These are phyloP conservation scores for Fusarium lyarnte DNA, from an alignment of 2,329 filamentous ascomycete genomes.

Conservation along the genomic window DNA sequence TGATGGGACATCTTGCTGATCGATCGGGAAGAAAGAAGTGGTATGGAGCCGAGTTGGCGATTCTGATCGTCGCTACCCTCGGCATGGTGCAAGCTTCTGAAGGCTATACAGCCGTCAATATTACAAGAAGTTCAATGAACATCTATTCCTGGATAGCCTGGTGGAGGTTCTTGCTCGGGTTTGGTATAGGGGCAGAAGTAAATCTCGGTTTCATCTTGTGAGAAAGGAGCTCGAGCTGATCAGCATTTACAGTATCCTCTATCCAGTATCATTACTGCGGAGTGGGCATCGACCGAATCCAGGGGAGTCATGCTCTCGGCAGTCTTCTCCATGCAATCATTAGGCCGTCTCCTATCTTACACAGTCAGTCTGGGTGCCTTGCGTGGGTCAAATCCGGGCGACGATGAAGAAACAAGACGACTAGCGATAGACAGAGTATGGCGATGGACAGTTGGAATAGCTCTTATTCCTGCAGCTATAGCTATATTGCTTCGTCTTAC, in stretches of 20 bases:
- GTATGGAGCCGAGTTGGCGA: slow-evolving; percentile 15
- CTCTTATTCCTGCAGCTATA: not conserved
- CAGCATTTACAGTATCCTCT: not conserved
- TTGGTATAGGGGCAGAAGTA: slow-evolving; percentile 23
- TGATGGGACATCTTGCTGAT: slow-evolving; percentile 18
- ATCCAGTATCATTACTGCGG: not conserved
- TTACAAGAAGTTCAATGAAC: not conserved
- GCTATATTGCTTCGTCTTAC: slow-evolving; percentile 6
- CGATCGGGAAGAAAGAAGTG: slow-evolving; percentile 12
- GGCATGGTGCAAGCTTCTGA: slow-evolving; percentile 20
- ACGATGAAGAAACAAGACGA: not conserved
- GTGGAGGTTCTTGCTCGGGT: slow-evolving; percentile 17
- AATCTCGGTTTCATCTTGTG: not conserved
- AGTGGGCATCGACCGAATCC: slow-evolving; percentile 5
- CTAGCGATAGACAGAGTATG: not conserved
- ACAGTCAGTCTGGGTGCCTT: slow-evolving; percentile 2
- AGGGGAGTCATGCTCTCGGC: slow-evolving; percentile 1
- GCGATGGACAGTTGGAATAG: slow-evolving; percentile 3
- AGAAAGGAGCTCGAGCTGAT: not conserved
- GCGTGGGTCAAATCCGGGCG: not conserved
- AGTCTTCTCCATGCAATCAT: slow-evolving; percentile 6
- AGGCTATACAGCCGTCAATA: not conserved
- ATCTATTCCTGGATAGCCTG: slow-evolving; percentile 27
- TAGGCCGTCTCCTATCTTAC: not conserved
- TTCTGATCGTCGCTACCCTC: slow-evolving; percentile 17